Evolutionary conservation across 768 basidiomycete species (phyloP).

Genomic region (Rhodocollybia butyracea): DNA sequence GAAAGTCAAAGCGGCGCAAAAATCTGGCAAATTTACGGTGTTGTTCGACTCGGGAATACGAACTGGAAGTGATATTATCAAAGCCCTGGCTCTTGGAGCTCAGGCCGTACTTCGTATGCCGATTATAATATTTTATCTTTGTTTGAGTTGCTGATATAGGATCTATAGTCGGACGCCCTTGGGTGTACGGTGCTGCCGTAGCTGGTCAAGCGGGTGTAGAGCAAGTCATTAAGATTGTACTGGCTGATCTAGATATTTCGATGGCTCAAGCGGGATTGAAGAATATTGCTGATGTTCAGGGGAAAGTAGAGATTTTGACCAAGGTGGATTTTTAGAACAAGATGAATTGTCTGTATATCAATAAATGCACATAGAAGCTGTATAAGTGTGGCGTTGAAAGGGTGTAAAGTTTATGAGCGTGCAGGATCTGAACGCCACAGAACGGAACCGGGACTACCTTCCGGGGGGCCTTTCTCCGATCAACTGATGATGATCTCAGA

Average conservation of each 20-base stretch:
- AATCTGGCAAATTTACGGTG: slow-evolving; percentile 58
- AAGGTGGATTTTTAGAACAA: slow-evolving; percentile 31
- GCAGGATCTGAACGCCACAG: too few relatives aligned
- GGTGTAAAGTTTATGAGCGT: too few relatives aligned
- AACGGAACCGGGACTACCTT: too few relatives aligned
- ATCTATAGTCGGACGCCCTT: slow-evolving; percentile 63
- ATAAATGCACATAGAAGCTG: too few relatives aligned
- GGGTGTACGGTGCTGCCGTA: slow-evolving; percentile 68
- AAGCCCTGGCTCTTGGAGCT: slow-evolving; percentile 84
- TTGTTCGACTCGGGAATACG: slow-evolving; percentile 83
- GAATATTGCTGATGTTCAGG: slow-evolving; percentile 55
- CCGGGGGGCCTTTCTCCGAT: too few relatives aligned
- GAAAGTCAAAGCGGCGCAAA: slow-evolving; percentile 54
- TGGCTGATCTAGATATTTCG: slow-evolving; percentile 67
- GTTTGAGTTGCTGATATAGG: not conserved
- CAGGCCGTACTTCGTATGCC: slow-evolving; percentile 70
- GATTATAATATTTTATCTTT: not conserved
- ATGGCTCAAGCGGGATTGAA: slow-evolving; percentile 61
- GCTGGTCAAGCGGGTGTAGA: slow-evolving; percentile 74
- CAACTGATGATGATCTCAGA: too few relatives aligned
- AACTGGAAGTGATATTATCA: slow-evolving; percentile 79
- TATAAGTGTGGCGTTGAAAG: too few relatives aligned
- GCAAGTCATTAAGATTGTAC: slow-evolving; percentile 62
- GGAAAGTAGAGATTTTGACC: slow-evolving; percentile 37
- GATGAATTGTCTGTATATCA: not conserved